A percentile compares a stretch with the other conserved stretches of the same genome.
Conservation (phyloP, 495 filamentous ascomycete species). For the Amphirosellinia nigrospora region DNA sequence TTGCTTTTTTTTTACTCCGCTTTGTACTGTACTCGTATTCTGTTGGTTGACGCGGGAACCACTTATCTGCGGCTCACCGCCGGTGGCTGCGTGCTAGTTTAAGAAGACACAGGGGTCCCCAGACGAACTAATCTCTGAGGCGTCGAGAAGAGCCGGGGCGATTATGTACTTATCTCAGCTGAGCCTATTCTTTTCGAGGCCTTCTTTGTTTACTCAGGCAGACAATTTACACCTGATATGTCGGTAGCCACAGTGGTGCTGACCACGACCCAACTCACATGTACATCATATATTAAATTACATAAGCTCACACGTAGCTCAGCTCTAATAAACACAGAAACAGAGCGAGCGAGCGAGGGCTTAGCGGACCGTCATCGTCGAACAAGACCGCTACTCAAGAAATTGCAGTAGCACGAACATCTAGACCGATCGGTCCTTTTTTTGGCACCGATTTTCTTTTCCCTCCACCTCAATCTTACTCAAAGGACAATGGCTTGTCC, state of each 20-base stretch:
- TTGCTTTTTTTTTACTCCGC: neutral
- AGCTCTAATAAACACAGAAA: too few relatives aligned
- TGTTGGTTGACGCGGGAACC: neutral
- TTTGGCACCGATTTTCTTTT: neutral
- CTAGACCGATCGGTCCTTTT: conserved; percentile 10
- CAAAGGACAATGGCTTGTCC: neutral
- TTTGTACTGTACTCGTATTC: neutral
- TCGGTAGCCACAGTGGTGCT: too few relatives aligned
- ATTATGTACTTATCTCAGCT: too few relatives aligned
- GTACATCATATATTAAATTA: too few relatives aligned
- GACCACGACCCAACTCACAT: too few relatives aligned
- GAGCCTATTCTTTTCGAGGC: neutral
- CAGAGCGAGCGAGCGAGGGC: too few relatives aligned
- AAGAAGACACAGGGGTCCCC: neutral
- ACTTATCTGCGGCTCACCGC: neutral
- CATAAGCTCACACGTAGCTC: too few relatives aligned
- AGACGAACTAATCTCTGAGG: neutral
- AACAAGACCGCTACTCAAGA: too few relatives aligned
- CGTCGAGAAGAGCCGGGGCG: neutral
- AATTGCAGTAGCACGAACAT: neutral
- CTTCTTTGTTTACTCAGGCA: neutral
- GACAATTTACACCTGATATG: too few relatives aligned
- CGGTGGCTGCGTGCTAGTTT: neutral
- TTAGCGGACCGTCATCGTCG: too few relatives aligned
- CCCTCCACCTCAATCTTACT: conserved; percentile 5